phyloP scores from a whole-genome alignment of 441 rosid species.

The Daphne laureola region DNA sequence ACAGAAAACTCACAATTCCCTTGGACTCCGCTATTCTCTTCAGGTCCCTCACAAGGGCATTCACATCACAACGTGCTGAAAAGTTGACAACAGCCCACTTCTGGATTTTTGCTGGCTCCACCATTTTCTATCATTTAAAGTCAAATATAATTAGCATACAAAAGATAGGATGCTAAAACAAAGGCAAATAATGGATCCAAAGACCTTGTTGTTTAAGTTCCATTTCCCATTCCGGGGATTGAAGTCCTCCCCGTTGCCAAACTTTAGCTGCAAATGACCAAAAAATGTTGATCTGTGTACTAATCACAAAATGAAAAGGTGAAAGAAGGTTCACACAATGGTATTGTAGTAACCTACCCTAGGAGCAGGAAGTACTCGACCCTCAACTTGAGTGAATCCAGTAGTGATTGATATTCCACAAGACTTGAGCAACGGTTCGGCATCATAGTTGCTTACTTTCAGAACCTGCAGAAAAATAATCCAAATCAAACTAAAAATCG shows the following conservation, averaged over 20 bases:
- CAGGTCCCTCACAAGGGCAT: constrained; percentile 25
- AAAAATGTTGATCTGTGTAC: neutral
- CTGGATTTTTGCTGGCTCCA: constrained; percentile 34
- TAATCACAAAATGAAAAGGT: neutral
- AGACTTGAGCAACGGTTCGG: constrained; percentile 33
- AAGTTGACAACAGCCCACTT: constrained; percentile 56
- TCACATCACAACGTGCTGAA: constrained; percentile 43
- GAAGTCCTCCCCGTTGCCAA: constrained; percentile 45
- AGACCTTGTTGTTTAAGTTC: constrained; percentile 54
- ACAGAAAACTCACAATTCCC: constrained; percentile 41
- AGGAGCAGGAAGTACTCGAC: constrained; percentile 47
- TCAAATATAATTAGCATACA: neutral
- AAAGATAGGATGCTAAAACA: neutral
- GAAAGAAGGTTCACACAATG: neutral
- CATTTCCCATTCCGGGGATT: constrained; percentile 52
- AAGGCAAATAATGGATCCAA: neutral
- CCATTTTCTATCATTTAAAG: constrained; percentile 29
- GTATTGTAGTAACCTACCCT: constrained; percentile 20
- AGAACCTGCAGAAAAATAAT: constrained; percentile 25
- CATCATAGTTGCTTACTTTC: constrained; percentile 32
- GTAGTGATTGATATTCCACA: constrained; percentile 36
- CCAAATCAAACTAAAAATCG: neutral
- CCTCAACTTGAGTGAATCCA: constrained; percentile 43
- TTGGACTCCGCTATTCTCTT: constrained; percentile 37
- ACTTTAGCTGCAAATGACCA: constrained; percentile 34